Base-by-base conservation (phyloP, 1,284 basidiomycete genomes). In the Schizopora paradoxa region DNA sequence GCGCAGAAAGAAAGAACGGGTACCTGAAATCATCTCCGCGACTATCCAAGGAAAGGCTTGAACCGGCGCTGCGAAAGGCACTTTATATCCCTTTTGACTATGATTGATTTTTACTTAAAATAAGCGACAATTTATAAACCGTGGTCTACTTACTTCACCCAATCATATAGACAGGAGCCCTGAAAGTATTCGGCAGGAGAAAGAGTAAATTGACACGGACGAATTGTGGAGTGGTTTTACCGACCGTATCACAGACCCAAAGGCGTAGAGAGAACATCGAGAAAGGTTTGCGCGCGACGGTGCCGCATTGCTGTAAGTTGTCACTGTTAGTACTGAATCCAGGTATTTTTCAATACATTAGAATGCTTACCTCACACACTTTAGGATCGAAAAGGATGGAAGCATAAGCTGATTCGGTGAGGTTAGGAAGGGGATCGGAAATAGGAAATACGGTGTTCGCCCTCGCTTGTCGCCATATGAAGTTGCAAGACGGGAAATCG, bases 381-480 rank as follows among this genome's bases (percentile, higher is more conserved):
- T 79, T 80, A 1, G 58, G 61, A 53, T 77, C 76, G 49, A 80
- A 86, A 26, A 85, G 51, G 48, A 82, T 74, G 0, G 80, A 73
- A 13, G 77, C 79, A 57, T 77, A 83, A 2, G 65, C 59, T 0
- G 69, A 49, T 49, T 75, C 73, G 2, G 62, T 65, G 31, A 68
- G 63, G n/a, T 60, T 60, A 0, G 58, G 56, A 0, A 57, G 58
- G 0, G 73, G 74, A 33, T 75, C 69, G 1, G 77, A 77, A 18
- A 78, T 61, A 13, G 63, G 59, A 1, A 64, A 61, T 6, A 47
- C 25, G 47, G 61, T 68, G 11, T 57, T 54, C 23, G 58, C 54
- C n/a, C 79, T 66, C 6, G 68, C 66, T 5, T 60, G 52, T 37
- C 66, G 66, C 79, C 79, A 82, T 32, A 82, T 76, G 54, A 62